phyloP scores from a whole-genome alignment of 192 early-diverging fungal genomes.

The Backusella parvicylindrica region DNA sequence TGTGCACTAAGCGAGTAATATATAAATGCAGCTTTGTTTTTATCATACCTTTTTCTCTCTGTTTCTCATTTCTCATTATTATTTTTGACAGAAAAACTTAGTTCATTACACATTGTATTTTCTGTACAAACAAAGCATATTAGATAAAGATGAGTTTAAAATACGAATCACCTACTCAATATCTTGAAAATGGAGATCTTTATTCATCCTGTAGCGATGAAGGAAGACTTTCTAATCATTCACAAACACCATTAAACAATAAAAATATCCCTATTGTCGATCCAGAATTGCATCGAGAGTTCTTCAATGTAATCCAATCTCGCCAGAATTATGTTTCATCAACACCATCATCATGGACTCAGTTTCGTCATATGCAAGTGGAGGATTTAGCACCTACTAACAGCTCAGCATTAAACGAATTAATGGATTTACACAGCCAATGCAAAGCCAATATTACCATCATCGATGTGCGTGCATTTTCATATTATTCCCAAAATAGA shows the following conservation, averaged over 20 bases:
- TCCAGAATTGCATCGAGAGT: slow-evolving; percentile 17
- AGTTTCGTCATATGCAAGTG: background rate
- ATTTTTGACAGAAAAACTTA: background rate
- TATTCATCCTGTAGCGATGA: background rate
- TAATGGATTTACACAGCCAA: background rate
- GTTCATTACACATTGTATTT: background rate
- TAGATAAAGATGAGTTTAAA: slow-evolving; percentile 2
- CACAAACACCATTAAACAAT: slow-evolving; percentile 1
- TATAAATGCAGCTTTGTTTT: background rate
- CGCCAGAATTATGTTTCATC: background rate
- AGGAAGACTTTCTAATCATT: background rate
- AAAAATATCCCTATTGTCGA: slow-evolving; percentile 6
- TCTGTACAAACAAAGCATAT: background rate
- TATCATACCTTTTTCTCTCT: background rate
- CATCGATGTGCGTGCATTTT: slow-evolving; percentile 65
- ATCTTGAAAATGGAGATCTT: background rate
- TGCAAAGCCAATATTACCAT: background rate
- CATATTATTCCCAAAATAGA: slow-evolving; percentile 39
- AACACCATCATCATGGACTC: background rate
- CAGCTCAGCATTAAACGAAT: background rate
- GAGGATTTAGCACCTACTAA: slow-evolving; percentile 5
- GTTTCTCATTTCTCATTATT: background rate
- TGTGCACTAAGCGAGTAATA: background rate
- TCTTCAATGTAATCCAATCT: slow-evolving; percentile 27
- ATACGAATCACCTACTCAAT: slow-evolving; percentile 9